phyloP scores from a whole-genome alignment of 176 grass and related monocot species.

The Musa schizocarpa region DNA sequence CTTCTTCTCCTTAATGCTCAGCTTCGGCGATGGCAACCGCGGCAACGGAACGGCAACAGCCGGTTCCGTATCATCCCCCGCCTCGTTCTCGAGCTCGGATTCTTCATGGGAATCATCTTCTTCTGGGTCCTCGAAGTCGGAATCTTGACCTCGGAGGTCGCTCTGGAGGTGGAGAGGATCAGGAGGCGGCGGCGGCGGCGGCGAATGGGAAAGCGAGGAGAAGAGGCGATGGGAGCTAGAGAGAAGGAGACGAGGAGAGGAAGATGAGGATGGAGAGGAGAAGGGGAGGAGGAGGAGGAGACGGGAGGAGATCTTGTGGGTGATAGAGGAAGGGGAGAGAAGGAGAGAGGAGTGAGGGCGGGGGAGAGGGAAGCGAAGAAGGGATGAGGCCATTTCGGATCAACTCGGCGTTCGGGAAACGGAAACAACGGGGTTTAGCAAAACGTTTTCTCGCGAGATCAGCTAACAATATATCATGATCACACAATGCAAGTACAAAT shows the following conservation, averaged over 20 bases:
- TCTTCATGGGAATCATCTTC: background rate
- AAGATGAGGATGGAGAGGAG: slow-evolving; percentile 2
- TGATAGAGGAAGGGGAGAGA: slow-evolving; percentile 6
- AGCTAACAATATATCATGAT: too few relatives aligned
- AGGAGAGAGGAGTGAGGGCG: background rate
- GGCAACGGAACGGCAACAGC: slow-evolving; percentile 13
- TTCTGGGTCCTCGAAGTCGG: slow-evolving; percentile 12
- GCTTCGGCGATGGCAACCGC: slow-evolving; percentile 46
- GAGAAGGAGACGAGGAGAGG: slow-evolving; percentile 20
- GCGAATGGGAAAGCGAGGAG: slow-evolving; percentile 5
- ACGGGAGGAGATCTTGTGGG: slow-evolving; percentile 7
- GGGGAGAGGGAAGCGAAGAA: slow-evolving; percentile 45
- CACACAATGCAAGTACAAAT: too few relatives aligned
- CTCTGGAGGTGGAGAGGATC: background rate
- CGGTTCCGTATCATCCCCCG: slow-evolving; percentile 1
- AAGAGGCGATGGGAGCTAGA: background rate
- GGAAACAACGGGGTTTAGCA: background rate
- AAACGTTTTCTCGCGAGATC: too few relatives aligned
- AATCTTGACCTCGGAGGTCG: background rate
- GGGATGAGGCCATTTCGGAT: slow-evolving; percentile 22
- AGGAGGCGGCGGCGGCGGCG: slow-evolving; percentile 3
- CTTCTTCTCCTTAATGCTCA: slow-evolving; percentile 89
- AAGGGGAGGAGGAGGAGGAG: slow-evolving; percentile 2
- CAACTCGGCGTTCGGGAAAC: background rate
- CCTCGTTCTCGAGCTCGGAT: background rate